These are phyloP conservation scores for Argentina anserina DNA, from an alignment of 306 rosid species.

Conservation along the genomic window DNA sequence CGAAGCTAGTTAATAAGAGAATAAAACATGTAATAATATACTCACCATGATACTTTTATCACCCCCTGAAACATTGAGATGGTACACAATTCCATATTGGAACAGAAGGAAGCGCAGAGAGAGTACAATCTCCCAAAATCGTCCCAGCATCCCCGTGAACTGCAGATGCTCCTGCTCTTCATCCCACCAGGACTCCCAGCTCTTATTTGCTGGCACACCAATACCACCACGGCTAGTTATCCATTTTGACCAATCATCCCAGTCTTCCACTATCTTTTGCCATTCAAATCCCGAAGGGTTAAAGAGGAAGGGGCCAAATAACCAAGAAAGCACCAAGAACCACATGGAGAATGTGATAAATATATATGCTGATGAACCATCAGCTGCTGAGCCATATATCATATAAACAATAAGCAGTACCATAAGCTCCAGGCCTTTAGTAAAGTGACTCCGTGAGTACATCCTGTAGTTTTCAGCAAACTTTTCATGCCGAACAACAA, in stretches of 20 bases:
- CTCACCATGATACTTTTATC: slow-evolving; percentile 78
- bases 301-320: slow-evolving; percentile 90
- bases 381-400: slow-evolving; percentile 63
- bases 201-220: slow-evolving; percentile 88
- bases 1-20: slow-evolving; percentile 18
- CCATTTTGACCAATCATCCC: slow-evolving; percentile 98
- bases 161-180: slow-evolving; percentile 97
- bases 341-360: slow-evolving; percentile 75
- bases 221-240: slow-evolving; percentile 79
- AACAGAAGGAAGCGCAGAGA: slow-evolving; percentile 74
- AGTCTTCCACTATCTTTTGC: slow-evolving; percentile 99
- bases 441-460: slow-evolving; percentile 97
- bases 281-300: slow-evolving; percentile 99
- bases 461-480: slow-evolving; percentile 88
- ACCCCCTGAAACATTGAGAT: slow-evolving; percentile 62
- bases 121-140: slow-evolving; percentile 67
- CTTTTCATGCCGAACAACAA: slow-evolving; percentile 92
- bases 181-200: slow-evolving; percentile 99
- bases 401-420: slow-evolving; percentile 62
- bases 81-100: slow-evolving; percentile 94
- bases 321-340: slow-evolving; percentile 78
- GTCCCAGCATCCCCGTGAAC: slow-evolving; percentile 62
- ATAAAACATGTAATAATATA: neutral
- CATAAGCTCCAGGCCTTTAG: slow-evolving; percentile 77
- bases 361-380: slow-evolving; percentile 34